phyloP scores from a whole-genome alignment of 2,329 filamentous ascomycete species.

The Grosmannia penicillata region DNA sequence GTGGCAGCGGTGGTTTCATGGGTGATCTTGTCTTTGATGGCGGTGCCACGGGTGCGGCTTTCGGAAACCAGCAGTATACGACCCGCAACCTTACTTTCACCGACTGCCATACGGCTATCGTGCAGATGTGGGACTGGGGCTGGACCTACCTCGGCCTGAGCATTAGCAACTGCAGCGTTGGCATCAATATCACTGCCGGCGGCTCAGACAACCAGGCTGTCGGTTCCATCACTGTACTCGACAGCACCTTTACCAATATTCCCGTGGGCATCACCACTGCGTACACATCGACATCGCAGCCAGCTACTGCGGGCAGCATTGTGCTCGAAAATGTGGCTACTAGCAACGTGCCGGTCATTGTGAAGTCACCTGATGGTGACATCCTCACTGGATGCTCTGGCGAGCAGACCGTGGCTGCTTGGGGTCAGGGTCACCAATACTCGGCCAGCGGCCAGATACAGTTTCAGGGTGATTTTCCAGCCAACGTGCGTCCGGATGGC shows the following conservation, averaged over 20 bases:
- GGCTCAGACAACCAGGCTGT: constrained; percentile 30
- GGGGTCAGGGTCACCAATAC: constrained; percentile 54
- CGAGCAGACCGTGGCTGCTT: constrained; percentile 28
- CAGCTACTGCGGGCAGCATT: constrained; percentile 24
- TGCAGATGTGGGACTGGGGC: constrained; percentile 62
- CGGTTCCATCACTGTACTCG: constrained; percentile 59
- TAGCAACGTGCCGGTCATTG: constrained; percentile 24
- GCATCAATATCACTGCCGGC: constrained; percentile 47
- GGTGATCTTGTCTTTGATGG: constrained; percentile 56
- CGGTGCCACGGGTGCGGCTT: constrained; percentile 37
- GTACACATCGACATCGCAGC: constrained; percentile 13
- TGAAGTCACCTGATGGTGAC: constrained; percentile 28
- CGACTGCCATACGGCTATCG: constrained; percentile 48
- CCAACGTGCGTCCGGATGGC: constrained; percentile 31
- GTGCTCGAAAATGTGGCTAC: constrained; percentile 31
- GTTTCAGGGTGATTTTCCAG: constrained; percentile 30
- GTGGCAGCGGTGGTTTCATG: constrained; percentile 52
- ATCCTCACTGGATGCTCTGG: constrained; percentile 29
- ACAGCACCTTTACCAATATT: constrained; percentile 55
- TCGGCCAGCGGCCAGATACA: constrained; percentile 18
- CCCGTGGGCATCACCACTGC: constrained; percentile 52
- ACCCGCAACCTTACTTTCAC: constrained; percentile 52
- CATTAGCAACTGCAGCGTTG: constrained; percentile 48
- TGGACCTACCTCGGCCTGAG: constrained; percentile 48
- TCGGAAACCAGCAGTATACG: constrained; percentile 56